These are phyloP conservation scores for Gnomoniopsis sp. DNA, from an alignment of 2,329 filamentous ascomycete genomes.

Conservation along the genomic window DNA sequence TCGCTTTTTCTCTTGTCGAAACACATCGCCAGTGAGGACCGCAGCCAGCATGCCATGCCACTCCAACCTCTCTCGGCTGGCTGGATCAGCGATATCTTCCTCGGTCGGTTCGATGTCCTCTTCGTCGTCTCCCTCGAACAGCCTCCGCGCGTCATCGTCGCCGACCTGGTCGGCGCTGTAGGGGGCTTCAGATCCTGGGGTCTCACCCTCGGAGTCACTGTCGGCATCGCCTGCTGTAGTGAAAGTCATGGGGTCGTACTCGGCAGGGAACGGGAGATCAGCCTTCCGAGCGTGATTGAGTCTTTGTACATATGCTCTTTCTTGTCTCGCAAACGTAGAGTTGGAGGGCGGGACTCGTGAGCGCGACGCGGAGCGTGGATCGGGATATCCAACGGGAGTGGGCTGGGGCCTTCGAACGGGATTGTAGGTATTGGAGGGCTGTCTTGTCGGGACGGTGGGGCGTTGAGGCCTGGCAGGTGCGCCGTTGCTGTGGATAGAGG, in stretches of 20 bases:
- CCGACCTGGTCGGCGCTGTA: slow-evolving; percentile 50
- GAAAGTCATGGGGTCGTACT: slow-evolving; percentile 17
- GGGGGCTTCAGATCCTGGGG: slow-evolving; percentile 77
- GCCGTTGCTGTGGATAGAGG: slow-evolving; percentile 30
- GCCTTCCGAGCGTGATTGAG: slow-evolving; percentile 54
- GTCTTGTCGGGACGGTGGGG: slow-evolving; percentile 66
- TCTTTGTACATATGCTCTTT: slow-evolving; percentile 91
- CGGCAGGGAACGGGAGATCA: slow-evolving; percentile 68
- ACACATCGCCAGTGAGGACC: slow-evolving; percentile 92
- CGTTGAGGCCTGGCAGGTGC: slow-evolving; percentile 52
- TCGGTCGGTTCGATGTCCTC: slow-evolving; percentile 84
- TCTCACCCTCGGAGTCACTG: slow-evolving; percentile 87
- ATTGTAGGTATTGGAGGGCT: slow-evolving; percentile 77
- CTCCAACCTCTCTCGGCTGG: slow-evolving; percentile 85
- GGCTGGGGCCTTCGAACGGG: slow-evolving; percentile 53
- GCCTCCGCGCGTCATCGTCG: slow-evolving; percentile 84
- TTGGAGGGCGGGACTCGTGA: slow-evolving; percentile 46
- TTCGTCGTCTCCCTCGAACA: slow-evolving; percentile 74
- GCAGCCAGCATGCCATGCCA: slow-evolving; percentile 98
- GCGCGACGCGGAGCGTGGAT: slow-evolving; percentile 49
- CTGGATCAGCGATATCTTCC: slow-evolving; percentile 84
- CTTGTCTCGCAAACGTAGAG: slow-evolving; percentile 67
- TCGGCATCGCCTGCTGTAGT: slow-evolving; percentile 52
- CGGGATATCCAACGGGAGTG: slow-evolving; percentile 30
- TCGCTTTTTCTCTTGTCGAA: slow-evolving; percentile 96